A percentile compares a stretch with the other conserved stretches of the same genome.
phyloP scores from a whole-genome alignment of 257 asterid species.

The Gentiana macrophylla region DNA sequence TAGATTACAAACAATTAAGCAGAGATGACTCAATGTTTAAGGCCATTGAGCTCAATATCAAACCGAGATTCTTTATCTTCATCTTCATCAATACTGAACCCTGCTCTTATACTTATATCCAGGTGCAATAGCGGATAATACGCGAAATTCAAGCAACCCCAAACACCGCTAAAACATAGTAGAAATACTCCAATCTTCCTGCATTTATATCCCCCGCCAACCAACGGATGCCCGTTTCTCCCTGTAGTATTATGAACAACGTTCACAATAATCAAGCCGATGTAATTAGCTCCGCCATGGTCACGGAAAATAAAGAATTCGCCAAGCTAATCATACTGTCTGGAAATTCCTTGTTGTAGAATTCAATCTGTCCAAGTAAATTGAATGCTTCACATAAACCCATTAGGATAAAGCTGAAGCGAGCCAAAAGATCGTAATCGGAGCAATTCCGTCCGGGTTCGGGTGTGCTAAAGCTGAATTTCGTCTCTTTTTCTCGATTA shows the following conservation, averaged over 20 bases:
- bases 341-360: conserved; percentile 78
- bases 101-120: conserved; percentile 52
- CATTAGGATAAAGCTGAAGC: conserved; percentile 84
- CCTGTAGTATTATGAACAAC: conserved; percentile 54
- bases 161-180: conserved; percentile 51
- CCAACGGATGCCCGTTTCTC: conserved; percentile 47
- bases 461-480: conserved; percentile 24
- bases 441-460: conserved; percentile 33
- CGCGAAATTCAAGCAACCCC: conserved; percentile 48
- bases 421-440: conserved; percentile 60
- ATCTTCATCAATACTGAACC: conserved; percentile 19
- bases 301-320: conserved; percentile 60
- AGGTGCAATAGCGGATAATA: conserved; percentile 50
- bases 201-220: conserved; percentile 48
- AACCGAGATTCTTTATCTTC: neutral
- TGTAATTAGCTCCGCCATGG: conserved; percentile 60
- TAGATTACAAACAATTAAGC: too few species aligned
- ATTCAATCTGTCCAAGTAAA: conserved; percentile 73
- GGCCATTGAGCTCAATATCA: neutral
- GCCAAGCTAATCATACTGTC: conserved; percentile 79
- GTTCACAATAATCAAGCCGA: conserved; percentile 51
- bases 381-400: conserved; percentile 87
- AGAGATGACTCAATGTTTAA: neutral
- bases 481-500: conserved; percentile 48
- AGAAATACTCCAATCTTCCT: conserved; percentile 56